A percentile compares a stretch with the other conserved stretches of the same genome.
phyloP scores from a whole-genome alignment of 352 stramenopile genomes.

The Phytophthora boehmeriae region DNA sequence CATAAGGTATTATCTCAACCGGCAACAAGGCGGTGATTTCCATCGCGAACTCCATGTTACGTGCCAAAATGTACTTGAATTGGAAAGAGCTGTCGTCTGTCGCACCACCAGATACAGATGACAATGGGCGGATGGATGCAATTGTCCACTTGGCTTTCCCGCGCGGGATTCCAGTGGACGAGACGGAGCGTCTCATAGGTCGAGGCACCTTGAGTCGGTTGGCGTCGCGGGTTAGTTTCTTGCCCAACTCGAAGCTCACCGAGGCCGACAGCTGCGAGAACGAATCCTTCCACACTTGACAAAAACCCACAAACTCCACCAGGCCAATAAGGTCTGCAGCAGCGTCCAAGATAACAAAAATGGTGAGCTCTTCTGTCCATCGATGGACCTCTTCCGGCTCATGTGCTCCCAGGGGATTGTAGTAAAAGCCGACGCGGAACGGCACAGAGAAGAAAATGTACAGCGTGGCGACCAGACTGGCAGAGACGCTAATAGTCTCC shows the following conservation, averaged over 20 bases:
- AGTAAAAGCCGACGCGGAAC: conserved; percentile 35
- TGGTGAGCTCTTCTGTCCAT: conserved; percentile 24
- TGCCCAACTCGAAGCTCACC: conserved; percentile 31
- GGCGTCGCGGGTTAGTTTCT: conserved; percentile 29
- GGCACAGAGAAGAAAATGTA: conserved; percentile 33
- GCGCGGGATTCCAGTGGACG: conserved; percentile 4
- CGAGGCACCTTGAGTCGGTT: conserved; percentile 26
- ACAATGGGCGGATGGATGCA: conserved; percentile 23
- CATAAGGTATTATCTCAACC: conserved; percentile 55
- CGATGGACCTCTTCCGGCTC: conserved; percentile 8
- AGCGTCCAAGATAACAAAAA: conserved; percentile 19
- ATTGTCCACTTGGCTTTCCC: conserved; percentile 33
- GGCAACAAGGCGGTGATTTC: conserved; percentile 61
- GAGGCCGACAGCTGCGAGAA: conserved; percentile 27
- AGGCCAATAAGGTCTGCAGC: conserved; percentile 28
- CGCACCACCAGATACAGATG: conserved; percentile 4
- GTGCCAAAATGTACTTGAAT: conserved; percentile 6
- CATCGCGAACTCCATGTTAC: conserved; percentile 45
- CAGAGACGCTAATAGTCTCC: conserved; percentile 18
- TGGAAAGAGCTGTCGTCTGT: conserved; percentile 6
- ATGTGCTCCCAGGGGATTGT: conserved; percentile 17
- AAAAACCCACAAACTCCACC: conserved; percentile 24
- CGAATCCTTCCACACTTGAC: conserved; percentile 23
- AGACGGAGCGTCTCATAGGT: neutral
- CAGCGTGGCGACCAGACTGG: conserved; percentile 19